Evolutionary conservation across 169 alveolate species (phyloP).

Genomic region (Cryptosporidium baileyi): DNA sequence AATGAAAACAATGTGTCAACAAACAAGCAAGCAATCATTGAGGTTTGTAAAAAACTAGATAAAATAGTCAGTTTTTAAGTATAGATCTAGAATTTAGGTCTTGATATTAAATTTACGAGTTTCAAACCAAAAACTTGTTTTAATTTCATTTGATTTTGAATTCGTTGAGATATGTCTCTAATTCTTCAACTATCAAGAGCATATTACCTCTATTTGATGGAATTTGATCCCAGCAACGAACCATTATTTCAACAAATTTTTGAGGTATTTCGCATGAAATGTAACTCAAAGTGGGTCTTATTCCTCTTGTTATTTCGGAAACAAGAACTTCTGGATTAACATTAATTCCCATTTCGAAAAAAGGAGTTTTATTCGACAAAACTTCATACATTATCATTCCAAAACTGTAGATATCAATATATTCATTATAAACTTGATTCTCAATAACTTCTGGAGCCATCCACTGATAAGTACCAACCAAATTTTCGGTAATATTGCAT

Average conservation of each 20-base stretch:
- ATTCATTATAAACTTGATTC: slow-evolving; percentile 76
- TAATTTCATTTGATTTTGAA: not conserved
- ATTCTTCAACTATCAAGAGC: slow-evolving; percentile 36
- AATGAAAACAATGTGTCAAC: slow-evolving; percentile 10
- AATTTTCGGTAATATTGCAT: not conserved
- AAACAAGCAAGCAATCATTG: slow-evolving; percentile 35
- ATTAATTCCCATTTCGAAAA: slow-evolving; percentile 70
- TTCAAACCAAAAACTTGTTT: not conserved
- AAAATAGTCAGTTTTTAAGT: slow-evolving; percentile 10
- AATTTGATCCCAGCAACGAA: slow-evolving; percentile 70
- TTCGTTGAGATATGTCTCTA: not conserved
- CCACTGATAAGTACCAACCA: slow-evolving; percentile 85
- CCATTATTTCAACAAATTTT: slow-evolving; percentile 58
- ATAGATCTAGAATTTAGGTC: not conserved
- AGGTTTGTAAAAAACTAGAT: slow-evolving; percentile 35
- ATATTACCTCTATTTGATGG: slow-evolving; percentile 70
- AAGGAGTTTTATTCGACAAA: slow-evolving; percentile 78
- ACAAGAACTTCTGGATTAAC: slow-evolving; percentile 71
- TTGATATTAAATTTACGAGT: not conserved
- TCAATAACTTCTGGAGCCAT: slow-evolving; percentile 86
- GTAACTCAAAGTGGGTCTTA: slow-evolving; percentile 52
- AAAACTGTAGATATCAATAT: slow-evolving; percentile 80
- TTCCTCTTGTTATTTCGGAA: slow-evolving; percentile 52
- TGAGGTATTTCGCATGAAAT: slow-evolving; percentile 35
- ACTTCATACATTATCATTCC: slow-evolving; percentile 82